Evolutionary conservation across 768 basidiomycete species (phyloP), one percentile per base, ranked within the genome.

Genomic region (Daedaleopsis nitida): DNA sequence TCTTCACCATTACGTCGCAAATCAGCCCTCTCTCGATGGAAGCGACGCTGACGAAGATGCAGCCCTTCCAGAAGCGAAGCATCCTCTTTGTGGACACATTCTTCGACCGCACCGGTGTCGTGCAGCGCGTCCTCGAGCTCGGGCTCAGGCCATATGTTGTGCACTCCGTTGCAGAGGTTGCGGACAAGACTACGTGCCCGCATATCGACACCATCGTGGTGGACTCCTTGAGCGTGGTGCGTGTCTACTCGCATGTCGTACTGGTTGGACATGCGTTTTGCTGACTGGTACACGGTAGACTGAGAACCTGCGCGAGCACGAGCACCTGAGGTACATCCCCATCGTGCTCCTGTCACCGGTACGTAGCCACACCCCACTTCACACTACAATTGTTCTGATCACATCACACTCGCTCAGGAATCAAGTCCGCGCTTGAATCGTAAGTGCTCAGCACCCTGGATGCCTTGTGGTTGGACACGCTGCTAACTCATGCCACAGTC

Each of bases 131-230:
- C 65, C 79, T 80, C 66, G 90, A 93, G 69, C 83, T 98, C 5
- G 87, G 90, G 16, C 79, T 98, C 32, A 82, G 87, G 61, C 85
- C 92, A 8, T 86, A 87, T 65, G 84, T 92, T 9, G 85, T 91
- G 6, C 87, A 89, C 65, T 83, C 87, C 35, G 86, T 95, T n/a
- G 74, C 77, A n/a, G 89, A 93, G 65, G 89, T 97, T 14, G 80
- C 86, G 47, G 87, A 89, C 68, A 92, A 89, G 77, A 87, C 91
- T 55, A 86, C 82, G 56, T 89, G 87, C 69, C 92, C 92, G 1
- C 88, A 93, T 70, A 90, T 97, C 66, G 96, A 99, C 72, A 94
- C 96, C 8, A 95, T 98, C 64, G 89, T 98, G 48, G 92, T 96
- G 34, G 96, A 98, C 77, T 92, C 93, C 44, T 77, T 96, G 64